Base-by-base conservation (phyloP, 2,329 filamentous ascomycete genomes). In the Mycocentrospora acerina region DNA sequence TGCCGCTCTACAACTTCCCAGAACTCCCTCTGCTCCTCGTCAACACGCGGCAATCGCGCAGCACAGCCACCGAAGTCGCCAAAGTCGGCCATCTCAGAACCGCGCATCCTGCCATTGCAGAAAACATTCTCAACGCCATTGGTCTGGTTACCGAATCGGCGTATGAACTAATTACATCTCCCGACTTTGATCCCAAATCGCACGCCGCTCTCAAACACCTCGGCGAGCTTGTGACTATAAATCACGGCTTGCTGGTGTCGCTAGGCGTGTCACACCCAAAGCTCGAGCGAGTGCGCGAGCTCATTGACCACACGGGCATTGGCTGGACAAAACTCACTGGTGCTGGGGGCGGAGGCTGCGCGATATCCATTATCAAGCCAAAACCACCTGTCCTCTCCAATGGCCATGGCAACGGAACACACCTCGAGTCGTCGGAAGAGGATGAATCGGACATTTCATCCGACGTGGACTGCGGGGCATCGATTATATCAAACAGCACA, bases 321-420 rank as follows among this genome's bases (percentile, higher is more conserved):
- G 93, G 93, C 19, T 98, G 90, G 90, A 96, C 93, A 10, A 98
- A 98, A 67, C 78, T 98, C 40, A 98, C 93, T 0, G 93, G 93
- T 24, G 93, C 93, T 1, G 93, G 93, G 15, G 94, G 93, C 10
- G 94, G 93, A 40, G 93, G 93, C 3, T 97, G 94, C 68, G 91
- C 90, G 3, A 97, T 98, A 53, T 94, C 91, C 0, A 74, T 98
- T 4, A 75, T 98, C 32, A 86, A 85, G 49, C 86, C 88, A 0
- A 80, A 80, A 15, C 53, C 55, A 4, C 53, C 51, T 11, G 45
- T 44, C 3, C 44, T 55, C 62, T 79, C 6, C 72, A 79, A 44
- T 79, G 79, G 55, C 17, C 60, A 57, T 42, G 54, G 56, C 30
- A 53, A 62, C 37, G 48, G 45, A 32, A 32, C 40, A 4, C 48